Evolutionary conservation across 768 basidiomycete species (phyloP), one percentile per base, ranked within the genome.

Genomic region (Auricularia auricula-judae): DNA sequence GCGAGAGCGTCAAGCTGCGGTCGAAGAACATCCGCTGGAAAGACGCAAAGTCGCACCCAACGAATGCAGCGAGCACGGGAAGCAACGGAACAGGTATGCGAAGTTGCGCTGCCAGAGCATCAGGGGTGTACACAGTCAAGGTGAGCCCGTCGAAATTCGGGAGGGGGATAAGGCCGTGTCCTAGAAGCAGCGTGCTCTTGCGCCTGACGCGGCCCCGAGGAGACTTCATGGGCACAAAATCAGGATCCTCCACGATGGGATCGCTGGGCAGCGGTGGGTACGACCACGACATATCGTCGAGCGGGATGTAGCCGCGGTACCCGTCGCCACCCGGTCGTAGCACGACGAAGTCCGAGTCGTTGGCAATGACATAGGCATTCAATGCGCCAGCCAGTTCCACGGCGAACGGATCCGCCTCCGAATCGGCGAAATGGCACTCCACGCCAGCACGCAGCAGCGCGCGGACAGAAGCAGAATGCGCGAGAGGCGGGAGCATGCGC

Each of bases 281-380:
- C 16, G 70, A 70, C 91, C 91, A 93, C 61, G 84, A 74, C 84
- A 93, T 85, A 66, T 89, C 86, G 66, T 86, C 81, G 64, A 93
- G 72, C 0, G 89, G 85, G 54, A 92, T 84, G 69, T 88, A 93
- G 21, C 91, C 91, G 61, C 76, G 78, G 72, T 93, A 92, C 10
- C 84, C 66, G 21, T 44, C n/a, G 23, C 87, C 39, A 87, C 87
- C 12, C 85, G 77, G 69, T 89, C 89, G 62, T 91, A 67, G 75
- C 63, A 93, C 80, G 61, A 89, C 84, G 67, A 88, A 93, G 72
- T 93, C 91, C 2, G 90, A 93, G 76, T 93, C 91, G 66, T 80
- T 85, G 29, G 87, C 89, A 0, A 85, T 79, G 58, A 93, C 89
- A 68, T 87, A 93, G 39, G 83, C 91, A 8, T 81, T 79, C 11